Conservation (phyloP, 108 stramenopile genomes). For the Chaetoceros muelleri region DNA sequence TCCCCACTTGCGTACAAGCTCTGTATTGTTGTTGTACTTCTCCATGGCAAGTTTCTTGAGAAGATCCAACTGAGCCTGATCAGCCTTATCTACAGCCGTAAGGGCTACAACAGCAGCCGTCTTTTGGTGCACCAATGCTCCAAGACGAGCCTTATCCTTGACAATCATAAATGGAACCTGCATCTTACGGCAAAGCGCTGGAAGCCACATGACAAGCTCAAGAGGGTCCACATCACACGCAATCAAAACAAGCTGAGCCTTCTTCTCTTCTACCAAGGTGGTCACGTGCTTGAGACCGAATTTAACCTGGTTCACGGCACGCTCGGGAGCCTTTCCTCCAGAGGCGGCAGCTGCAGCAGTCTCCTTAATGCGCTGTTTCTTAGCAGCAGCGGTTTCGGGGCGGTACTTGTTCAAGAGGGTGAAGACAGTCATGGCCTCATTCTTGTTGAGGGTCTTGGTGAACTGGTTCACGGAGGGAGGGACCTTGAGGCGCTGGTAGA, state of each 20-base stretch:
- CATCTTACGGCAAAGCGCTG: slow-evolving; percentile 99
- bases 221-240: slow-evolving; percentile 98
- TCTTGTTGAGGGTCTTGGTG: slow-evolving; percentile 93
- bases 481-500: slow-evolving; percentile 97
- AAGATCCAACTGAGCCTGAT: slow-evolving; percentile 73
- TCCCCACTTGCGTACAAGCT: slow-evolving; percentile 91
- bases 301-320: slow-evolving; percentile 79
- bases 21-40: slow-evolving; percentile 94
- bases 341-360: slow-evolving; percentile 86
- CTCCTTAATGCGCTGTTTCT: slow-evolving; percentile 95
- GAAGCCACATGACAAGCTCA: slow-evolving; percentile 98
- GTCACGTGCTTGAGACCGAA: slow-evolving; percentile 99
- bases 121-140: slow-evolving; percentile 96
- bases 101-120: slow-evolving; percentile 82
- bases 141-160: slow-evolving; percentile 98
- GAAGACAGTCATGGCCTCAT: slow-evolving; percentile 95
- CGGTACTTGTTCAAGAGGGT: slow-evolving; percentile 97
- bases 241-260: slow-evolving; percentile 95
- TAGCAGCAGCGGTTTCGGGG: slow-evolving; percentile 93
- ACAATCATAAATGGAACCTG: slow-evolving; percentile 98
- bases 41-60: slow-evolving; percentile 75
- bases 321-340: slow-evolving; percentile 53
- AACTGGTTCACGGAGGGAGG: slow-evolving; percentile 98
- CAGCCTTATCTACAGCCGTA: slow-evolving; percentile 88
- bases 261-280: slow-evolving; percentile 96